These are phyloP conservation scores for Podospora bellae-mahoneyi DNA, from an alignment of 495 filamentous ascomycete genomes.

Conservation along the genomic window DNA sequence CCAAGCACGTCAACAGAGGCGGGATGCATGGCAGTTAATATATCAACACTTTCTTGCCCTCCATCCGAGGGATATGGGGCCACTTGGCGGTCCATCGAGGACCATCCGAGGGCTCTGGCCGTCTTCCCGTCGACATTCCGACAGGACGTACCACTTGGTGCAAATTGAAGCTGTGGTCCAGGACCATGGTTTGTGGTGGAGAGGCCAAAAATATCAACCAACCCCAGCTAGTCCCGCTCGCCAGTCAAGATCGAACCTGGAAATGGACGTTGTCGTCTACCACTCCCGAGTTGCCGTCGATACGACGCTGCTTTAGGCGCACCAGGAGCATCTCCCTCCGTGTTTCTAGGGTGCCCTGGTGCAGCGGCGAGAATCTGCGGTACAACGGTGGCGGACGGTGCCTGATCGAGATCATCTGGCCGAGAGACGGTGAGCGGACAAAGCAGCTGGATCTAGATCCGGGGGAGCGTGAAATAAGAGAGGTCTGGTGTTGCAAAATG, in stretches of 20 bases:
- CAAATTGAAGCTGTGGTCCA: constrained; percentile 16
- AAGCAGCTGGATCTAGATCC: neutral
- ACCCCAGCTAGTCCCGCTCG: constrained; percentile 21
- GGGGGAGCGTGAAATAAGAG: no score
- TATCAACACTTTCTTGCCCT: constrained; percentile 9
- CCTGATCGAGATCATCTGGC: neutral
- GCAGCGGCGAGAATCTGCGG: neutral
- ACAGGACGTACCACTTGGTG: constrained; percentile 3
- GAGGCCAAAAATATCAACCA: constrained; percentile 1
- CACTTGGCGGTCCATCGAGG: constrained; percentile 10
- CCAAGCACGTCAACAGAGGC: constrained; percentile 6
- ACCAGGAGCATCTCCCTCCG: constrained; percentile 20
- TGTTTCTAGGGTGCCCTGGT: constrained; percentile 5
- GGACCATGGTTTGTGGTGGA: constrained; percentile 19
- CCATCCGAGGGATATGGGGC: neutral
- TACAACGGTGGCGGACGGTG: neutral
- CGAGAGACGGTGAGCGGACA: neutral
- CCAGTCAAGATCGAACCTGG: constrained; percentile 11
- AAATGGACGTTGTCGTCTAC: constrained; percentile 4
- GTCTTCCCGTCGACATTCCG: constrained; percentile 15
- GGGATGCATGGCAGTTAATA: constrained; percentile 23
- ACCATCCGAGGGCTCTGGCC: constrained; percentile 12
- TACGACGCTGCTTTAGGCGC: constrained; percentile 18
- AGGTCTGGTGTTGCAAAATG: no score
- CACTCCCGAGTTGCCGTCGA: constrained; percentile 25